phyloP scores from a whole-genome alignment of 2,329 filamentous ascomycete species.

The Exophiala calicioides region DNA sequence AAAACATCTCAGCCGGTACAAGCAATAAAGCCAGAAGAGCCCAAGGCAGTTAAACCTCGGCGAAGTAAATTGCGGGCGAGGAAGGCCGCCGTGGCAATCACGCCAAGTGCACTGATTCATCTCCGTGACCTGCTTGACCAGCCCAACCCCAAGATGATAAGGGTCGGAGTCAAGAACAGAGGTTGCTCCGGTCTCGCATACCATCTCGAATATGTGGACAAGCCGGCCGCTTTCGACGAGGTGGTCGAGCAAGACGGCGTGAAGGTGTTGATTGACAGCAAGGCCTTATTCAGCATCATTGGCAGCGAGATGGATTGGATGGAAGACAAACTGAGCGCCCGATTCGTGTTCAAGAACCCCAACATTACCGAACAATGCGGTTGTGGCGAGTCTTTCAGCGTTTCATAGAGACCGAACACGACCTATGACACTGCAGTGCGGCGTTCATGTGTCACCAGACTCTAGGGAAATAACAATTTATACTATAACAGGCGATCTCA shows the following conservation, averaged over 20 bases:
- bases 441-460: conserved; percentile 1
- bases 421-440: conserved; percentile 5
- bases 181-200: conserved; percentile 94
- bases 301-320: conserved; percentile 99
- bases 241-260: conserved; percentile 94
- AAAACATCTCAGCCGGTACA: conserved; percentile 62
- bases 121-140: conserved; percentile 75
- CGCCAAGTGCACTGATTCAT: conserved; percentile 75
- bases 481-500: background rate
- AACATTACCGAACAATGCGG: conserved; percentile 98
- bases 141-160: conserved; percentile 88
- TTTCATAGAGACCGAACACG: too few species aligned
- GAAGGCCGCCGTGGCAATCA: conserved; percentile 89
- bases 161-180: conserved; percentile 89
- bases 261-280: conserved; percentile 93
- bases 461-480: background rate
- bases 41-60: conserved; percentile 50
- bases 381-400: conserved; percentile 95
- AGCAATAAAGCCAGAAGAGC: conserved; percentile 13
- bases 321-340: conserved; percentile 88
- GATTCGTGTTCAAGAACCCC: conserved; percentile 93
- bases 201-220: conserved; percentile 92
- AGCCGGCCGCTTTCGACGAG: conserved; percentile 85
- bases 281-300: conserved; percentile 96
- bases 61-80: conserved; percentile 72